phyloP scores from a whole-genome alignment of 371 early-diverging fungal species.

The Mucor velutinosus region DNA sequence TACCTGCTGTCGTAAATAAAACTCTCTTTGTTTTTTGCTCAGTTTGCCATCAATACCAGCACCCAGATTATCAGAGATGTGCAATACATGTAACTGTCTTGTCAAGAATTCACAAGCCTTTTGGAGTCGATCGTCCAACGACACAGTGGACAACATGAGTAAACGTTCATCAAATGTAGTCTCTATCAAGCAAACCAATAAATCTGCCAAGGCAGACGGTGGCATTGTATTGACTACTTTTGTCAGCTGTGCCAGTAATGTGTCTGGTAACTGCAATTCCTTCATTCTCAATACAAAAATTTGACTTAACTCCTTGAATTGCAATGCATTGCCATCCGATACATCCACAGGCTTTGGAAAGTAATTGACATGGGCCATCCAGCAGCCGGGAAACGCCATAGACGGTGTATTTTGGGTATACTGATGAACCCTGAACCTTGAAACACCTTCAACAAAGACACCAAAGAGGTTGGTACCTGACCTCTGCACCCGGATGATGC shows the following conservation, averaged over 20 bases:
- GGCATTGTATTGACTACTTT: constrained; percentile 66
- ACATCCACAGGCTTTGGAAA: neutral
- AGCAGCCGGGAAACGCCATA: constrained; percentile 16
- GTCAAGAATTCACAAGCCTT: constrained; percentile 63
- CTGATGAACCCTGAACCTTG: constrained; percentile 26
- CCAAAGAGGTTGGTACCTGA: constrained; percentile 31
- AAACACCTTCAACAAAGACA: constrained; percentile 31
- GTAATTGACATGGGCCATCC: constrained; percentile 30
- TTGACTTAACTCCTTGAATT: constrained; percentile 60
- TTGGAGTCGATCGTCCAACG: constrained; percentile 59
- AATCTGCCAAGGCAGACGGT: constrained; percentile 68
- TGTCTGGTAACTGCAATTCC: constrained; percentile 68
- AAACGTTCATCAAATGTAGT: constrained; percentile 74
- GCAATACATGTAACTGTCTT: constrained; percentile 72
- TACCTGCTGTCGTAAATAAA: constrained; percentile 77
- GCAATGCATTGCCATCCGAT: neutral
- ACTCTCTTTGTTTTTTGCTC: constrained; percentile 81
- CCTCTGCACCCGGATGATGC: constrained; percentile 42
- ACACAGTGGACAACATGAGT: constrained; percentile 57
- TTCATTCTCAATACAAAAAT: constrained; percentile 60
- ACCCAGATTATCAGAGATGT: constrained; percentile 77
- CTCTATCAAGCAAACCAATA: constrained; percentile 75
- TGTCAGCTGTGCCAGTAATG: constrained; percentile 62
- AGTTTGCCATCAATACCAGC: constrained; percentile 77
- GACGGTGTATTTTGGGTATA: constrained; percentile 7